Evolutionary conservation across 176 grass and related monocot genomes (phyloP), one percentile per base, ranked within the genome.

Genomic region (Neostapfia colusana): DNA sequence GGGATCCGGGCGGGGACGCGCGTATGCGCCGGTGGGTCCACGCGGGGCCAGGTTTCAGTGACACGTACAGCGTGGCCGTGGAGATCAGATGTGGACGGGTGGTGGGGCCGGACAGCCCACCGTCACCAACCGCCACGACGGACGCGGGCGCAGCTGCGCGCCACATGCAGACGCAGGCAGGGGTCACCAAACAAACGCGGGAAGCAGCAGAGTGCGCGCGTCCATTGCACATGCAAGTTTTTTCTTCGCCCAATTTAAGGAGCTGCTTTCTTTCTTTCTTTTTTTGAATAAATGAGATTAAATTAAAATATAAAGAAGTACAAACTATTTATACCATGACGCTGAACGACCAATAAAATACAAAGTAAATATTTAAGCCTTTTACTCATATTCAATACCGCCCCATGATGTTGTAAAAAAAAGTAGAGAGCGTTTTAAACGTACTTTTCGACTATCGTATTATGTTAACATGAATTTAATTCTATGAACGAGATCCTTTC

Each of bases 61-160:
- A 23, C 0, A 0, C 1, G 46, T 0, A 1, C 17, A 63, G 49
- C 55, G 79, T 23, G 21, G 79, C n/a, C 66, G 28, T 17, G 63
- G n/a, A 14, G 81, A 75, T 88, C 4, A 37, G 85, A 70, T 55
- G 86, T 24, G 86, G 75, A 63, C 80, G 24, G 37, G 37, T 2
- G 27, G 14, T 66, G 73, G 50, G 67, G 12, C 58, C 74, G 74
- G 79, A 74, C 21, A 59, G 55, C 59, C 25, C 78, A 43, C 21
- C 13, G 73, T 17, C 67, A 77, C 85, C 73, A 65, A 82, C 65
- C 79, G 62, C 71, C 57, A 60, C 39, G 3, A 34, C 69, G 69
- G 27, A 13, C 24, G 69, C 23, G 43, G 27, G 35, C 50, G 37
- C 65, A 24, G 65, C 45, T 77, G 60, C 53, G 66, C 39, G 53